These are phyloP conservation scores for Chytriomyces sp. DNA, from an alignment of 192 early-diverging fungal species.

Conservation along the genomic window DNA sequence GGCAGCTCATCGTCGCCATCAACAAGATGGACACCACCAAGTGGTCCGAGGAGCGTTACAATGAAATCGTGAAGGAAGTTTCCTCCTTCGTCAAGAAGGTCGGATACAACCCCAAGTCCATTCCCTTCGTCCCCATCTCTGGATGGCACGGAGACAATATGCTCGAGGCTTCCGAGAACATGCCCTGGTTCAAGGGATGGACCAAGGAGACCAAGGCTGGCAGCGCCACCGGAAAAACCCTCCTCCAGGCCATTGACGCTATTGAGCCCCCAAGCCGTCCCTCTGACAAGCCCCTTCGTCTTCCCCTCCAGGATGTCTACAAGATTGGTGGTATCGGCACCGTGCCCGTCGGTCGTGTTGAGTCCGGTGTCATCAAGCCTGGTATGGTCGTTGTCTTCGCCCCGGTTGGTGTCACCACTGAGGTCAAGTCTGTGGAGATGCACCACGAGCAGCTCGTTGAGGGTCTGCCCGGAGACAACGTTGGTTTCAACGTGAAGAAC, in stretches of 20 bases:
- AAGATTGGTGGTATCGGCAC: conserved; percentile 98
- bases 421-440: conserved; percentile 98
- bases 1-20: conserved; percentile 97
- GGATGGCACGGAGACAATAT: conserved; percentile 99
- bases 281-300: conserved; percentile 92
- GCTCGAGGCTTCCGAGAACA: conserved; percentile 89
- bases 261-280: conserved; percentile 89
- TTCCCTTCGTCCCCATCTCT: conserved; percentile 97
- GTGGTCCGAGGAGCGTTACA: conserved; percentile 93
- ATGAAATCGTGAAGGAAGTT: conserved; percentile 96
- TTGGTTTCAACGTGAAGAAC: conserved; percentile 99
- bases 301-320: conserved; percentile 98
- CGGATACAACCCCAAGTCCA: conserved; percentile 89
- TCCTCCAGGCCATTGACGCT: conserved; percentile 93
- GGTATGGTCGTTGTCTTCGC: conserved; percentile 84
- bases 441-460: conserved; percentile 91
- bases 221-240: conserved; percentile 67
- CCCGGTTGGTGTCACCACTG: conserved; percentile 83
- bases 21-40: conserved; percentile 99
- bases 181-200: conserved; percentile 99
- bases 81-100: conserved; percentile 96
- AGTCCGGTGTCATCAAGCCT: conserved; percentile 92
- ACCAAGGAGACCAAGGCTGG: conserved; percentile 85
- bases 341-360: conserved; percentile 96
- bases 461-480: conserved; percentile 94